Conservation (phyloP, 768 basidiomycete species). For the Nidularia pulvinata region DNA sequence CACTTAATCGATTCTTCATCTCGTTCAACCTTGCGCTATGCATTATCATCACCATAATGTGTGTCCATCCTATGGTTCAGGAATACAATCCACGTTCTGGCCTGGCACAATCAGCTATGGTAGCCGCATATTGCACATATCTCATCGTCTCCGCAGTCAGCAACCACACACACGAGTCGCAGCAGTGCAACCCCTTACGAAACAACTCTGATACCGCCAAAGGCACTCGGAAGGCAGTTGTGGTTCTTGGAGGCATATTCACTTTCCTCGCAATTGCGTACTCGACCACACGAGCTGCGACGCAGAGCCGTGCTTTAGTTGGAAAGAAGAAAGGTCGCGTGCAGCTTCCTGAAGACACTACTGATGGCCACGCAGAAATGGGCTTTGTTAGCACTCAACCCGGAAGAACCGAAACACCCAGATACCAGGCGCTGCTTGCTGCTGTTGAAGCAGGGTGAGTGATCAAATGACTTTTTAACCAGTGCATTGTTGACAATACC, state of each 20-base stretch:
- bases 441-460: constrained; percentile 94
- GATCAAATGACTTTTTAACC: not conserved
- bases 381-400: constrained; percentile 85
- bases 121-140: constrained; percentile 97
- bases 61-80: constrained; percentile 85
- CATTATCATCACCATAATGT: constrained; percentile 77
- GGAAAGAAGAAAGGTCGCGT: constrained; percentile 72
- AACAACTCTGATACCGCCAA: constrained; percentile 48
- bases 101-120: constrained; percentile 94
- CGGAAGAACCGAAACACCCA: constrained; percentile 77
- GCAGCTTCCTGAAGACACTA: constrained; percentile 46
- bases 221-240: constrained; percentile 80
- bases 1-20: constrained; percentile 96
- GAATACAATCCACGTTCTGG: constrained; percentile 94
- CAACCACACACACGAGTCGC: constrained; percentile 79
- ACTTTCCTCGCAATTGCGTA: constrained; percentile 99
- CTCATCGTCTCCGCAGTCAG: constrained; percentile 92
- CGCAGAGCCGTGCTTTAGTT: constrained; percentile 88
- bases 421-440: constrained; percentile 92
- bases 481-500: constrained; percentile 2
- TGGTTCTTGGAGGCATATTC: constrained; percentile 90
- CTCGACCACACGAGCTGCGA: constrained; percentile 94
- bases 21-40: constrained; percentile 88
- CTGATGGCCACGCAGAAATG: constrained; percentile 65
- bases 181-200: constrained; percentile 87